Evolutionary conservation across 2,329 filamentous ascomycete genomes (phyloP).

Genomic region (Lecanicillium sp.): DNA sequence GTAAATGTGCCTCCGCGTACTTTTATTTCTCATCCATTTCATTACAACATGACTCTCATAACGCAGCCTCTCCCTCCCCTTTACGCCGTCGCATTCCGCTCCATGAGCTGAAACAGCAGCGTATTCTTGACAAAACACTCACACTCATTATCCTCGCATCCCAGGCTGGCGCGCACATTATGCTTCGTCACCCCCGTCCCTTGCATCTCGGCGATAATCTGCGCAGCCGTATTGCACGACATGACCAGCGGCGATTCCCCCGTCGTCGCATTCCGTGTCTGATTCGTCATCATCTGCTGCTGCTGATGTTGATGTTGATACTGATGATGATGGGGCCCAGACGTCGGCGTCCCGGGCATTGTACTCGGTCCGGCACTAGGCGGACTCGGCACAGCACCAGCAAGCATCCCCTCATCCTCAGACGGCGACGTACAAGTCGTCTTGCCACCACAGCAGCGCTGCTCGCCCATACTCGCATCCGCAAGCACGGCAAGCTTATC

Average conservation of each 20-base stretch:
- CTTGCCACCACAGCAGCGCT: conserved; percentile 12
- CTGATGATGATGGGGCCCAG: conserved; percentile 1
- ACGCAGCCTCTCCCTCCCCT: too few relatives aligned
- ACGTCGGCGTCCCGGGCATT: conserved; percentile 8
- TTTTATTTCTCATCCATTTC: too few relatives aligned
- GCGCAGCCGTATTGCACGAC: conserved; percentile 25
- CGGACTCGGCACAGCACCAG: conserved; percentile 4
- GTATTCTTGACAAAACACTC: conserved; percentile 12
- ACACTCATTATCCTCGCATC: conserved; percentile 15
- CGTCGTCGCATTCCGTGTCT: too few relatives aligned
- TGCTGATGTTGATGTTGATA: not conserved
- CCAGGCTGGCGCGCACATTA: conserved; percentile 19
- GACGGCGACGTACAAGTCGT: conserved; percentile 4
- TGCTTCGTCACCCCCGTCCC: conserved; percentile 16
- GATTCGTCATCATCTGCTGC: too few relatives aligned
- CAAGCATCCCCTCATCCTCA: conserved; percentile 3
- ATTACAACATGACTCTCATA: too few relatives aligned
- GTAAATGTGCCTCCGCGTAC: too few relatives aligned
- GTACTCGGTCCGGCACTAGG: conserved; percentile 7
- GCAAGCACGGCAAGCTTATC: conserved; percentile 30
- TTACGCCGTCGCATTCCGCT: conserved; percentile 1
- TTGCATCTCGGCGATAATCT: conserved; percentile 31
- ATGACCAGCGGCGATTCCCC: conserved; percentile 21
- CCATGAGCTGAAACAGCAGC: conserved; percentile 9
- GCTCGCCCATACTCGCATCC: conserved; percentile 25